Percentiles rank a stretch among this genome's conserved stretches.
These are phyloP conservation scores for Fusarium chuoi DNA, from an alignment of 2,329 filamentous ascomycete species.

Conservation along the genomic window DNA sequence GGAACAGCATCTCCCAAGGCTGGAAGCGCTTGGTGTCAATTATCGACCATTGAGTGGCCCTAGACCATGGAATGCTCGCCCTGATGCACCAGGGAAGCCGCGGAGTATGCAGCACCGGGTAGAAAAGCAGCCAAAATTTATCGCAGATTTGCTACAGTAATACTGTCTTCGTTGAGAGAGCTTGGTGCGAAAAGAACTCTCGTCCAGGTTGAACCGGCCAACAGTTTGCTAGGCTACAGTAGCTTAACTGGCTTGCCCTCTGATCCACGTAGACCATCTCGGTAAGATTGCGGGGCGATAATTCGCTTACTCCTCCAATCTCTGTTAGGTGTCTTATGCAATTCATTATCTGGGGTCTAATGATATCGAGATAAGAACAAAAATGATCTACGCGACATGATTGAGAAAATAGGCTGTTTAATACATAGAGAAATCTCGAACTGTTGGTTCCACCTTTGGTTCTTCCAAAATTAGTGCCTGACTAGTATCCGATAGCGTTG, in stretches of 20 bases:
- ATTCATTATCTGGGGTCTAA: not conserved
- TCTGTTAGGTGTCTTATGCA: not conserved
- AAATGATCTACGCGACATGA: not conserved
- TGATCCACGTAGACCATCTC: not conserved
- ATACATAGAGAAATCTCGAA: not conserved
- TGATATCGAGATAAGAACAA: not conserved
- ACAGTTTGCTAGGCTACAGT: not conserved
- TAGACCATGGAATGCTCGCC: no score
- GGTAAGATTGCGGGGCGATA: not conserved
- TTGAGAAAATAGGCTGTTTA: not conserved
- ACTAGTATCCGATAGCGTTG: not conserved
- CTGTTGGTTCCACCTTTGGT: accelerated
- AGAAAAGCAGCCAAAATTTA: no score
- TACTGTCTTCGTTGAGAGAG: no score
- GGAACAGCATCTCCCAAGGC: no score
- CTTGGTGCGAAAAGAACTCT: not conserved
- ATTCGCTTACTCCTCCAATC: not conserved
- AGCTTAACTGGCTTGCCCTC: not conserved
- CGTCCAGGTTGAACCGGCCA: not conserved
- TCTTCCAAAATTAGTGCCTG: not conserved
- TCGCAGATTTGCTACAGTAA: no score
- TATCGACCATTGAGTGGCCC: no score
- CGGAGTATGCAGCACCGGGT: no score
- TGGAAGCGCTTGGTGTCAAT: no score
- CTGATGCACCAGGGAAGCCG: no score